These are phyloP conservation scores for thale cress (Arabidopsis thaliana) DNA, from an alignment of 345 rosid species.

Conservation along the genomic window DNA sequence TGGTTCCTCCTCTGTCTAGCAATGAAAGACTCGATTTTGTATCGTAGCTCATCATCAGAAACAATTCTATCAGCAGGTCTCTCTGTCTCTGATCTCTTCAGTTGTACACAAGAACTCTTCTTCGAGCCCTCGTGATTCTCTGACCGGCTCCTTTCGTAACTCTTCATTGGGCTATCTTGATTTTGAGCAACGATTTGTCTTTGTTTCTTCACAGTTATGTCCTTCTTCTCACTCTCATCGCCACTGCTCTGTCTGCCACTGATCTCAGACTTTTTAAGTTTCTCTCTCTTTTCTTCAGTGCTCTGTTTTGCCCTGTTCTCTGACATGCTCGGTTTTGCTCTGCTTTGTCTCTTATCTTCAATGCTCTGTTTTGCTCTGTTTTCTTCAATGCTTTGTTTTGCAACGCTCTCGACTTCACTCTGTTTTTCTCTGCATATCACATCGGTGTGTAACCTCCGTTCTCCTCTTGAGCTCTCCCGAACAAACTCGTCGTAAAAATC, in stretches of 20 bases:
- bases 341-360: constrained; percentile 17
- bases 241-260: constrained; percentile 5
- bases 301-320: constrained; percentile 30
- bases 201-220: constrained; percentile 25
- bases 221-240: constrained; percentile 18
- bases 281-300: constrained; percentile 19
- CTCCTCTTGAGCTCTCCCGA: constrained; percentile 50
- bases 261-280: constrained; percentile 10
- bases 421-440: constrained; percentile 50
- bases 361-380: constrained; percentile 25
- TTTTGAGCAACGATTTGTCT: constrained; percentile 23
- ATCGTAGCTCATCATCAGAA: constrained; percentile 64
- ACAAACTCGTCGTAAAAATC: constrained; percentile 60
- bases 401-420: constrained; percentile 20
- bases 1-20: constrained; percentile 78
- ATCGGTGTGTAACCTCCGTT: constrained; percentile 8
- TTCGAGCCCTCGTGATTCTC: constrained; percentile 45
- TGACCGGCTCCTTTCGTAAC: constrained; percentile 56
- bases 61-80: constrained; percentile 47
- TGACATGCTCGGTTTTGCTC: constrained; percentile 10
- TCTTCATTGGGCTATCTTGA: constrained; percentile 33
- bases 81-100: constrained; percentile 41
- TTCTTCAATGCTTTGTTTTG: constrained; percentile 28
- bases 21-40: constrained; percentile 75
- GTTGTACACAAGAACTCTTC: constrained; percentile 43